phyloP scores from a whole-genome alignment of 2,329 filamentous ascomycete species.

The Beauveria bassiana region DNA sequence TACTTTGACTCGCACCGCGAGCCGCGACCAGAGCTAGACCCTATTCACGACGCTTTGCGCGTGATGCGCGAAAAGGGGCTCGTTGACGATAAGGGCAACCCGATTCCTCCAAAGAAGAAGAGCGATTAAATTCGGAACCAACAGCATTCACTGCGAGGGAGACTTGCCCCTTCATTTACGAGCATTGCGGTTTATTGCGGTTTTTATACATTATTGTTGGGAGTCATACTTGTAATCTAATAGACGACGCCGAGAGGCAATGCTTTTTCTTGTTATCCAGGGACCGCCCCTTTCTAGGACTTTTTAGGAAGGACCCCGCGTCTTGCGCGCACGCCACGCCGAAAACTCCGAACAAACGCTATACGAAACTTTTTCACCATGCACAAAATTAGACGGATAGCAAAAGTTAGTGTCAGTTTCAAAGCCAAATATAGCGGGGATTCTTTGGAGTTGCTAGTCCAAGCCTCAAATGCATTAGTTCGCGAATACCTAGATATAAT shows the following conservation, averaged over 20 bases:
- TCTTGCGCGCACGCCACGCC: not conserved
- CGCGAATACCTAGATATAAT: too few relatives aligned
- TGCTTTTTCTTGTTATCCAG: not conserved
- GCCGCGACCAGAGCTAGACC: slow-evolving; percentile 35
- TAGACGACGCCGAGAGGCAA: not conserved
- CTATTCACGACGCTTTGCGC: slow-evolving; percentile 34
- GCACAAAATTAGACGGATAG: not conserved
- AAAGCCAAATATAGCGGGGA: not conserved
- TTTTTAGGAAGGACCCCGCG: not conserved
- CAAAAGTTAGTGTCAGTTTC: not conserved
- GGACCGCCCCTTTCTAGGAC: not conserved
- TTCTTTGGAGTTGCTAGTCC: too few relatives aligned
- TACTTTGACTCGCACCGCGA: slow-evolving; percentile 36
- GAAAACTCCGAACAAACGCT: slow-evolving; percentile 1
- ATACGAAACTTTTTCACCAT: not conserved
- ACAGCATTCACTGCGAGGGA: not conserved
- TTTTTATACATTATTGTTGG: slow-evolving; percentile 1
- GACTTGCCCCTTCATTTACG: not conserved
- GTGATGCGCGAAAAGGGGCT: slow-evolving; percentile 38
- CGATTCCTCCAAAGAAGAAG: slow-evolving; percentile 26
- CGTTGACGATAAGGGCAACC: slow-evolving; percentile 35
- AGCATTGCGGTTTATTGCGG: slow-evolving; percentile 7
- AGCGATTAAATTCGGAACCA: slow-evolving; percentile 7
- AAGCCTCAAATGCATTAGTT: too few relatives aligned
- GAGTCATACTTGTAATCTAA: slow-evolving; percentile 4